These are phyloP conservation scores for Neoascochyta sp. DNA, from an alignment of 2,329 filamentous ascomycete genomes.

Conservation along the genomic window DNA sequence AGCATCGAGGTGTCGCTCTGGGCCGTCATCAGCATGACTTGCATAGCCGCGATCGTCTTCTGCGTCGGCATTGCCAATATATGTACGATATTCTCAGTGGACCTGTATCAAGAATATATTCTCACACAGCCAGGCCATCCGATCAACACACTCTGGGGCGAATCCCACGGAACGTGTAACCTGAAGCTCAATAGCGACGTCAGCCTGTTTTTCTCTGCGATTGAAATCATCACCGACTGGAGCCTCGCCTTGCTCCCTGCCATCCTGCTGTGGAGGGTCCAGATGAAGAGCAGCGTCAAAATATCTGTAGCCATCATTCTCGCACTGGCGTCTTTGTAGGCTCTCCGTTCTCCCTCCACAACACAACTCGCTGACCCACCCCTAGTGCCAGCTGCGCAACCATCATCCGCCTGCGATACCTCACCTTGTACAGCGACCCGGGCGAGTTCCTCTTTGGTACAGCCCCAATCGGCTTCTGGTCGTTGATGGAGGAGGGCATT, in stretches of 20 bases:
- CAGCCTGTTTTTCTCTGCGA: slow-evolving; percentile 19
- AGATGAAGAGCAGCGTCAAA: slow-evolving; percentile 39
- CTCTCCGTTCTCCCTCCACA: slow-evolving; percentile 3
- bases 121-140: slow-evolving; percentile 17
- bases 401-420: slow-evolving; percentile 44
- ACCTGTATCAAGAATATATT: no score
- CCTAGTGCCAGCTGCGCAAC: slow-evolving; percentile 36
- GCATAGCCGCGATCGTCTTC: slow-evolving; percentile 16
- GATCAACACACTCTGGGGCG: slow-evolving; percentile 20
- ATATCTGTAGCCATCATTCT: slow-evolving; percentile 41
- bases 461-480: slow-evolving; percentile 46
- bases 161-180: slow-evolving; percentile 16
- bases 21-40: slow-evolving; percentile 11
- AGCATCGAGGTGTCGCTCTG: slow-evolving; percentile 11
- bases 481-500: slow-evolving; percentile 45
- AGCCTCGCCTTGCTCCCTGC: slow-evolving; percentile 18
- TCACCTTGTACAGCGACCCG: slow-evolving; percentile 41
- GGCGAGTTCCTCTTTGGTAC: slow-evolving; percentile 42
- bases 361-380: slow-evolving; percentile 2
- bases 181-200: slow-evolving; percentile 19
- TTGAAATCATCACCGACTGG: slow-evolving; percentile 19
- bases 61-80: slow-evolving; percentile 18
- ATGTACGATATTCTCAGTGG: no score
- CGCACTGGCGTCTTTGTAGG: slow-evolving; percentile 42
- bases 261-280: slow-evolving; percentile 20